These are phyloP conservation scores for Carex cristatella DNA, from an alignment of 176 grass and related monocot species.

Conservation along the genomic window DNA sequence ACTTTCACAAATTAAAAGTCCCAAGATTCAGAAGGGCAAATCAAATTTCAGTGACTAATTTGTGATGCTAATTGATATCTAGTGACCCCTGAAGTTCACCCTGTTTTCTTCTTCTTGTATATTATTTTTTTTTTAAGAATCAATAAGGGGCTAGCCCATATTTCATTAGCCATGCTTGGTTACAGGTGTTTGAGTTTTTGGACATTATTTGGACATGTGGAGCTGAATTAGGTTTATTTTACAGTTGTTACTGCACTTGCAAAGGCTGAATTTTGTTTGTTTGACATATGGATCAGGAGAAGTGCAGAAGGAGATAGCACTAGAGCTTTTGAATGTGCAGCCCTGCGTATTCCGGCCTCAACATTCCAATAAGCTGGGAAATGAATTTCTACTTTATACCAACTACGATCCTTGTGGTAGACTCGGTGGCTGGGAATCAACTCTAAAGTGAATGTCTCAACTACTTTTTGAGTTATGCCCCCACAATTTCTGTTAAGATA, in stretches of 20 bases:
- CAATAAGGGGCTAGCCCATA: no score
- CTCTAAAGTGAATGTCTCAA: not conserved
- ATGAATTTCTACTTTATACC: conserved; percentile 66
- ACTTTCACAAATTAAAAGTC: not conserved
- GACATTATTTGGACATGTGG: no score
- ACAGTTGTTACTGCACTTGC: not conserved
- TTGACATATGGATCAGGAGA: conserved; percentile 41
- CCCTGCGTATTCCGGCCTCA: conserved; percentile 63
- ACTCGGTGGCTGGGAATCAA: conserved; percentile 62
- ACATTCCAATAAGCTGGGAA: conserved; percentile 83
- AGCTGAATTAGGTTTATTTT: not conserved
- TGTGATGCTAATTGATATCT: not conserved
- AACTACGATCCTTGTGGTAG: conserved; percentile 57
- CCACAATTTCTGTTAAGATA: not conserved
- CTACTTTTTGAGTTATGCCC: not conserved
- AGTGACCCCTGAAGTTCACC: not conserved
- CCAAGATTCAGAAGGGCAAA: not conserved
- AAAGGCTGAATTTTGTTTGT: not conserved
- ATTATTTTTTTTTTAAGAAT: no score
- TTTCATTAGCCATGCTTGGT: no score
- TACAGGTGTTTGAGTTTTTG: no score
- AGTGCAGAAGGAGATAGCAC: conserved; percentile 59
- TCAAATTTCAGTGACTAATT: not conserved
- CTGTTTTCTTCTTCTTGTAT: not conserved
- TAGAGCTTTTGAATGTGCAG: conserved; percentile 54